Base-by-base conservation (phyloP, 2,329 filamentous ascomycete species). In the Fusarium annulatum region DNA sequence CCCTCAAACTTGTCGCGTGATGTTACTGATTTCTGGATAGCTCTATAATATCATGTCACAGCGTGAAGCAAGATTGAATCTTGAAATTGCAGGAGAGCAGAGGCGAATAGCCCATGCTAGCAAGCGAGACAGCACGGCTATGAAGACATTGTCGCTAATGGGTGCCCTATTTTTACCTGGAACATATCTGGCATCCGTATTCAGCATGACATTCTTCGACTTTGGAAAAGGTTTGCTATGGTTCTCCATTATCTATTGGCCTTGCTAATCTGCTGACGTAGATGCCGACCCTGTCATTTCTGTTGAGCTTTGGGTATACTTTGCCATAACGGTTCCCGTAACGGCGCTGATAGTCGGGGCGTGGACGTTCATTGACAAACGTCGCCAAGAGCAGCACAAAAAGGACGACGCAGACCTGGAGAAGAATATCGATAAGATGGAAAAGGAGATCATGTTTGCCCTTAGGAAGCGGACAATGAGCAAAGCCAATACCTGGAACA, bases 171-270 rank as follows among this genome's bases (percentile, higher is more conserved):
- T 92, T 75, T 82, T 92, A 10, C 90, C 90, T 0, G 89, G 89
- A 4, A 91, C 89, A 2, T 90, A 88, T 72, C 84, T 92, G 23
- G 86, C 90, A 14, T 91, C 90, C 1, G 83, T 92, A 30, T 92
- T 92, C 74, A 88, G 86, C 82, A 92, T 91, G 89, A 89, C 88
- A 0, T 92, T 92, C 78, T 92, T 92, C 82, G 86, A 91, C 80
- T 91, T 91, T 73, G 86, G 86, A 71, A 81, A 83, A 43, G 81
- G 85, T 85, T 78, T 69, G 80, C 52, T 26, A 43, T 38, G 16
- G 33, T 9, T 18, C 21, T 12, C 19, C 9, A 18, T 15, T 23
- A 43, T 46, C 33, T 28, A 16, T 18, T 49, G 28, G 12, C 42
- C 16, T 19, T 42, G 9, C 63, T 75, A 57, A 75, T 57, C 26